Base-by-base conservation (phyloP, 495 filamentous ascomycete genomes). In the Lasiosphaeria ovina region DNA sequence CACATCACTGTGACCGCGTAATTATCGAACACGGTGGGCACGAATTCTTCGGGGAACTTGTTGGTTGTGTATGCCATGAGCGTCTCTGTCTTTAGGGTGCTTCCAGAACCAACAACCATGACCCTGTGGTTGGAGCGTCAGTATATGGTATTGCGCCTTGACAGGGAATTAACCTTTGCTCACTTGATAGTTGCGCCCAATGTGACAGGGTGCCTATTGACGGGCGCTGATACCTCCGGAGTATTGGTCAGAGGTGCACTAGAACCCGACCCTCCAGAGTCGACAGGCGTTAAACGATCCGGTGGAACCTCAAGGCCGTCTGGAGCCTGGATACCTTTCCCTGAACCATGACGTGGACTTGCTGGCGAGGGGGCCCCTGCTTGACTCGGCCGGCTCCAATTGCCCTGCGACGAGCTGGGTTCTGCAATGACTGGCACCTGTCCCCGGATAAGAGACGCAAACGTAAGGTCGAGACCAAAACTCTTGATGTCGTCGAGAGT, bases 401-500 rank as follows among this genome's bases (percentile, higher is more conserved):
- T 24, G 24, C 24, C 24, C 24, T 24, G 8, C 33, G 33, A 36
- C 7, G 14, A n/a, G 11, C 51, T 54, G 11, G 32, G 51, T 3
- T 34, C 51, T 6, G 10, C 8, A 6, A 36, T 14, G 38, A n/a
- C 34, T 24, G 33, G 33, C 7, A 16, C n/a, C 34, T 14, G 14
- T 9, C 24, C 51, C 7, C 14, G 34, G 12, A 54, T 11, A 6
- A 55, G n/a, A 7, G 14, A 32, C 6, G 24, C 38, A 55, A 55
- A 55, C 8, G 53, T 55, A 35, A 44, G 36, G 16, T 40, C 53
- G 6, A 24, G 35, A 1, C 53, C 36, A 11, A 55, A 35, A 6
- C 8, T 55, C 14, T 42, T 58, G 16, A 58, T 51, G 36, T 58
- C 56, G 24, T 58, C 48, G 6, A 58, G 34, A 12, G 47, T 58